phyloP scores from a whole-genome alignment of 371 early-diverging fungal species.

The Sporodiniella umbellata region DNA sequence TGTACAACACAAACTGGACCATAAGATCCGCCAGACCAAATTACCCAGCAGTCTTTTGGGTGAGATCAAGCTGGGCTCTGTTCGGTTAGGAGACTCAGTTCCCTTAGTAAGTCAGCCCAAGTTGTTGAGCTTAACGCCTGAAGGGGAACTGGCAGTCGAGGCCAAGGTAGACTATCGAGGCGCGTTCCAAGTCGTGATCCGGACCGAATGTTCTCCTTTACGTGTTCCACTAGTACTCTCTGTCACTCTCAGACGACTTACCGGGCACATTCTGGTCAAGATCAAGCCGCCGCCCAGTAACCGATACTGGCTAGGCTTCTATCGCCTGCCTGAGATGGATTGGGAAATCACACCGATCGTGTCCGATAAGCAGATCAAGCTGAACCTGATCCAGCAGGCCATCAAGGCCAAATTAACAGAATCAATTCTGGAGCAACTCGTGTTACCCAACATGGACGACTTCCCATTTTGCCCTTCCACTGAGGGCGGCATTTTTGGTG shows the following conservation, averaged over 20 bases:
- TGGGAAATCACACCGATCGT: constrained; percentile 82
- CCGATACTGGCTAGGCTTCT: constrained; percentile 87
- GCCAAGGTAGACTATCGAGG: constrained; percentile 78
- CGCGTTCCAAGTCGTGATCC: constrained; percentile 66
- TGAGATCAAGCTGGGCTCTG: constrained; percentile 70
- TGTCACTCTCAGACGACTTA: constrained; percentile 59
- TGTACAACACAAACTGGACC: constrained; percentile 60
- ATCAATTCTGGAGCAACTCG: constrained; percentile 72
- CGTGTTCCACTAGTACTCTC: constrained; percentile 77
- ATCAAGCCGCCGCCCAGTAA: constrained; percentile 85
- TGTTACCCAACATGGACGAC: constrained; percentile 92
- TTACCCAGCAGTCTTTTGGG: constrained; percentile 74
- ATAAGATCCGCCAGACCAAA: constrained; percentile 61
- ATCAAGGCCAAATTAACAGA: constrained; percentile 84
- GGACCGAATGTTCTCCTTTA: constrained; percentile 58
- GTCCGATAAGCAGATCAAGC: constrained; percentile 77
- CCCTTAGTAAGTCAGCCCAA: constrained; percentile 78
- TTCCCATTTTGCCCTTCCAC: constrained; percentile 70
- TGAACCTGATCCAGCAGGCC: constrained; percentile 72
- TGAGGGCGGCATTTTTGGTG: constrained; percentile 61
- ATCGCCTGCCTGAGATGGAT: constrained; percentile 72
- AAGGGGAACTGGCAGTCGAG: constrained; percentile 72
- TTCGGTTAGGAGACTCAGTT: constrained; percentile 77
- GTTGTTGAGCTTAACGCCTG: constrained; percentile 58
- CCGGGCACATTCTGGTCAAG: constrained; percentile 68